Evolutionary conservation across 2,329 filamentous ascomycete species (phyloP).

Genomic region (Aureobasidium namibiae): DNA sequence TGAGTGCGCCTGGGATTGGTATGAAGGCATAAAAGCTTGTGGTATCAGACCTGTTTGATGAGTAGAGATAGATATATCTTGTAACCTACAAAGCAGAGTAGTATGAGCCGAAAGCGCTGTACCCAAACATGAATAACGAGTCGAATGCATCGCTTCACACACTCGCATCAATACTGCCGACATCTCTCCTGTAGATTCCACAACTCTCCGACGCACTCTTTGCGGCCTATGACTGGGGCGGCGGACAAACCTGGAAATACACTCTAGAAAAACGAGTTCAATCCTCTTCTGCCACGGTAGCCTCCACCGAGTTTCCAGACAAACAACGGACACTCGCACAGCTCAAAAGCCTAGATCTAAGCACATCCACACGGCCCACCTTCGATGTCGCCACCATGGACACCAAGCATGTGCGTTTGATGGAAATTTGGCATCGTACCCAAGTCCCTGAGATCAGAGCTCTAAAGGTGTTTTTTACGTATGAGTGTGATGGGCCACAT

Average conservation of each 20-base stretch:
- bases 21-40: background rate
- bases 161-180: too few species aligned
- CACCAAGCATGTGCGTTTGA: background rate
- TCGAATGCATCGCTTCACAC: too few species aligned
- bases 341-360: background rate
- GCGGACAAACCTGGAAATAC: background rate
- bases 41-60: background rate
- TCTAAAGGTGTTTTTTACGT: background rate
- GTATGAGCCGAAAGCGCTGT: too few species aligned
- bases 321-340: background rate
- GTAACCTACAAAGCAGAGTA: too few species aligned
- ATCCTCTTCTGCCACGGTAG: background rate
- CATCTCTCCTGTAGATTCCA: too few species aligned
- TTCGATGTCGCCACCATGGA: too few species aligned
- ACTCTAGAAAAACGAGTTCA: background rate
- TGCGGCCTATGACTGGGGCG: background rate
- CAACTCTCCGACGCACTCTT: background rate
- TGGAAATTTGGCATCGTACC: background rate
- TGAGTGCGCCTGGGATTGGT: background rate
- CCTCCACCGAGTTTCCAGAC: background rate
- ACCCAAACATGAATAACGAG: too few species aligned
- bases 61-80: too few species aligned
- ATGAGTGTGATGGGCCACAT: background rate
- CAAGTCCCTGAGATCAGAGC: background rate
- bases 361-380: too few species aligned